A percentile compares a stretch with the other conserved stretches of the same genome.
Conservation (phyloP, 345 rosid genomes). For the Capsella bursapastoris region DNA sequence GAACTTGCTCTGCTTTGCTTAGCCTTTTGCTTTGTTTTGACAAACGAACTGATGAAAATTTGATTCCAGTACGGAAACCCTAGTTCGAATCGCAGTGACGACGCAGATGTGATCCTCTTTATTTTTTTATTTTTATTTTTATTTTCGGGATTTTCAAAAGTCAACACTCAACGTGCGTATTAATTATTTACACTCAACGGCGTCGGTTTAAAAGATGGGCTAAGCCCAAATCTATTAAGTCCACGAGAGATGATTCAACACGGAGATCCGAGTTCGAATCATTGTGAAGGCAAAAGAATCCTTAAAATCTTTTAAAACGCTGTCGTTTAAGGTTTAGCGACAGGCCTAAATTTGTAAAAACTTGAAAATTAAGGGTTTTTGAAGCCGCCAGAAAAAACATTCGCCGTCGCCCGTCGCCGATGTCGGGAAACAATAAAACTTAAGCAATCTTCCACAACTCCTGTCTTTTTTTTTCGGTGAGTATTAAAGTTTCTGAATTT, state of each 20-base stretch:
- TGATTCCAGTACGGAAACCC: constrained; percentile 50
- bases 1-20: constrained; percentile 12
- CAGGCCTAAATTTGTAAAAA: constrained; percentile 19
- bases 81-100: constrained; percentile 61
- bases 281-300: neutral
- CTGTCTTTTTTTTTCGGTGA: constrained; percentile 17
- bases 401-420: constrained; percentile 44
- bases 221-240: too few relatives aligned
- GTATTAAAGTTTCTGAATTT: neutral
- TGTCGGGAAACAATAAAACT: constrained; percentile 24
- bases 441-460: constrained; percentile 15
- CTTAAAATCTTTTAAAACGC: neutral
- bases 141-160: neutral
- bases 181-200: too few relatives aligned
- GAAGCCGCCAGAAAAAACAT: constrained; percentile 31
- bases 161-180: neutral
- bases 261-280: neutral
- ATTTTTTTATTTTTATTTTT: constrained; percentile 6
- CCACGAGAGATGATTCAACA: too few relatives aligned
- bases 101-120: constrained; percentile 24
- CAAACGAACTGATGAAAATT: constrained; percentile 7
- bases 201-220: too few relatives aligned
- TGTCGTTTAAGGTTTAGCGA: neutral
- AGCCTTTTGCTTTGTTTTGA: neutral
- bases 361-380: constrained; percentile 25